Conservation (phyloP, 164 flowering plant species). For the Umbellularia californica region DNA sequence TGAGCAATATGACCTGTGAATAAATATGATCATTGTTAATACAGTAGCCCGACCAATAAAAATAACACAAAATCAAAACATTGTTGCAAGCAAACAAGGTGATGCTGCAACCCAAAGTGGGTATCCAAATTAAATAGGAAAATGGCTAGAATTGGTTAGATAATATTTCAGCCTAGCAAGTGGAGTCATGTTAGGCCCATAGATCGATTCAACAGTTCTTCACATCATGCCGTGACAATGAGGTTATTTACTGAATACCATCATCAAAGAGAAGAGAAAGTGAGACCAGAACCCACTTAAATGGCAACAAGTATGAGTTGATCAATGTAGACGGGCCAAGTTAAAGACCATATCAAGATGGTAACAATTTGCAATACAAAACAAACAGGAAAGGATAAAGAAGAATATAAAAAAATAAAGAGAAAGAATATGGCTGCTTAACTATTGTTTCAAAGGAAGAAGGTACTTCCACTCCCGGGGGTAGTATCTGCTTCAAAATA, state of each 20-base stretch:
- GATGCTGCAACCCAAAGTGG: neutral
- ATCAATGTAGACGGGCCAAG: neutral
- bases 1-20: slow-evolving; percentile 98
- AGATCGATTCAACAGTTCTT: too few relatives aligned
- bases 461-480: slow-evolving; percentile 84
- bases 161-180: too few relatives aligned
- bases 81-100: neutral
- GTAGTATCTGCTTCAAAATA: slow-evolving; percentile 87
- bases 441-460: slow-evolving; percentile 99
- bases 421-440: slow-evolving; percentile 43
- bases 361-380: neutral
- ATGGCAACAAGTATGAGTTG: neutral
- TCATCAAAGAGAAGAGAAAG: neutral
- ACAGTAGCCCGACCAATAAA: neutral
- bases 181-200: too few relatives aligned
- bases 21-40: slow-evolving; percentile 5
- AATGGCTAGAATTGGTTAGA: neutral
- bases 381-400: neutral
- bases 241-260: neutral
- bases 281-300: neutral
- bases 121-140: neutral
- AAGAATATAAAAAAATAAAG: neutral
- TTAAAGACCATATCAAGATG: neutral
- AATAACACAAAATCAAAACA: neutral
- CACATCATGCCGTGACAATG: too few relatives aligned